phyloP scores from a whole-genome alignment of 2,329 filamentous ascomycete genomes.

The Ophiostoma populinum region DNA sequence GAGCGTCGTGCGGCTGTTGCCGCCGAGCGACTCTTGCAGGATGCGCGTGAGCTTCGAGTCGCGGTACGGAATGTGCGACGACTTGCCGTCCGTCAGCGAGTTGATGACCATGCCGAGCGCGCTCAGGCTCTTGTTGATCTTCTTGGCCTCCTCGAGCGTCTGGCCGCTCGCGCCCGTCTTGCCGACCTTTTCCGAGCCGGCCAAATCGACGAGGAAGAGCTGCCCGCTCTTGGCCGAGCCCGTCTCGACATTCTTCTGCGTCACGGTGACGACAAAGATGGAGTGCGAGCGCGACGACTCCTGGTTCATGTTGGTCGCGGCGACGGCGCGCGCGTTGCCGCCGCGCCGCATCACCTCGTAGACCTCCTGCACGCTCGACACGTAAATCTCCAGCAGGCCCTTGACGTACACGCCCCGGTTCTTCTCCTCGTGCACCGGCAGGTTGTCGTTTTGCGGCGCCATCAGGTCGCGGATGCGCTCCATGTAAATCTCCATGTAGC shows the following conservation, averaged over 20 bases:
- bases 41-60: slow-evolving; percentile 97
- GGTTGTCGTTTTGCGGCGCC: slow-evolving; percentile 82
- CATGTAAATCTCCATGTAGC: slow-evolving; percentile 99
- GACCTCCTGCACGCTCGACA: slow-evolving; percentile 86
- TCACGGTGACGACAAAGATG: slow-evolving; percentile 92
- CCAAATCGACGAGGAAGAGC: slow-evolving; percentile 93
- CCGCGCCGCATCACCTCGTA: slow-evolving; percentile 94
- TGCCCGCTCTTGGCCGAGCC: slow-evolving; percentile 92
- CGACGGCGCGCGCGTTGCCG: slow-evolving; percentile 75
- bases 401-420: slow-evolving; percentile 93
- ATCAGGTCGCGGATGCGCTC: slow-evolving; percentile 90
- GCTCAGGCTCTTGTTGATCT: slow-evolving; percentile 99
- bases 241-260: slow-evolving; percentile 94
- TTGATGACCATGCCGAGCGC: slow-evolving; percentile 99
- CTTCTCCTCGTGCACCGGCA: slow-evolving; percentile 97
- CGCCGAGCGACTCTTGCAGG: slow-evolving; percentile 88
- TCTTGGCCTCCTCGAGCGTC: slow-evolving; percentile 95
- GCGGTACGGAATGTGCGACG: slow-evolving; percentile 86
- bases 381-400: slow-evolving; percentile 84
- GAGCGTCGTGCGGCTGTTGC: slow-evolving; percentile 93
- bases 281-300: slow-evolving; percentile 97
- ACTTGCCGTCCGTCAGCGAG: slow-evolving; percentile 90
- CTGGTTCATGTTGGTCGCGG: slow-evolving; percentile 97
- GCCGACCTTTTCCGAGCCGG: slow-evolving; percentile 94
- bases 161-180: slow-evolving; percentile 97